Base-by-base conservation (phyloP, 2,329 filamentous ascomycete species). In the Sporothrix mexicana region DNA sequence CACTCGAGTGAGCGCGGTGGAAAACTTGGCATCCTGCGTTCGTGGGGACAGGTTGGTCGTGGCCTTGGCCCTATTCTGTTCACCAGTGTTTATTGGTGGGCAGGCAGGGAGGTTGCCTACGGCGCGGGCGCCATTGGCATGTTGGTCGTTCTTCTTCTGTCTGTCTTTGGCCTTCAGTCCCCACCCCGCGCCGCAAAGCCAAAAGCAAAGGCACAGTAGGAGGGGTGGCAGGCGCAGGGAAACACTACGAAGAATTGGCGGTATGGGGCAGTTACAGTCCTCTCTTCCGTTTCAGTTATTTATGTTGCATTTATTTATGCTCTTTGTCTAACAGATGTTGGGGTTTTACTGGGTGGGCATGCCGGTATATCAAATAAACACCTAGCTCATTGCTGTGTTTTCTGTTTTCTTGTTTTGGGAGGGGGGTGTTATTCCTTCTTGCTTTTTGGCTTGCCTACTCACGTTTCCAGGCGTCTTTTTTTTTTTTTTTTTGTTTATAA, bases 81-180 rank as follows among this genome's bases (percentile, higher is more conserved):
- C 80, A 98, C 96, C 75, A 94, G 93, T 67, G 85, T 99, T 72
- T 99, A 99, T 83, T 99, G 96, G 96, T 99, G 96, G 96, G 95
- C 94, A 7, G 96, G 96, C 0, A 86, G 96, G 64, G 92, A 97
- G 79, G 87, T 90, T 12, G 96, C 96, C 1, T 99, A 98, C 81
- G 86, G 85, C 0, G 86, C 94, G 77, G 96, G 96, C 3, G 92
- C 93, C 0, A 85, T 88, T 13, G 94, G 94, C 5, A 97, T 98
- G 84, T 81, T 92, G 5, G 88, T 85, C 0, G 95, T 98, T 12
- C 87, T 88, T 61, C 86, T 85, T 12, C 82, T 94, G 30, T 93
- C 92, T 0, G 92, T 97, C 80, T 86, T 88, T 23, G 88, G 88
- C 0, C 82, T 98, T 75, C 93, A 91, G 82, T 86, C 90, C 23